Evolutionary conservation across 257 asterid genomes (phyloP).

Genomic region (Schizonepeta tenuifolia): DNA sequence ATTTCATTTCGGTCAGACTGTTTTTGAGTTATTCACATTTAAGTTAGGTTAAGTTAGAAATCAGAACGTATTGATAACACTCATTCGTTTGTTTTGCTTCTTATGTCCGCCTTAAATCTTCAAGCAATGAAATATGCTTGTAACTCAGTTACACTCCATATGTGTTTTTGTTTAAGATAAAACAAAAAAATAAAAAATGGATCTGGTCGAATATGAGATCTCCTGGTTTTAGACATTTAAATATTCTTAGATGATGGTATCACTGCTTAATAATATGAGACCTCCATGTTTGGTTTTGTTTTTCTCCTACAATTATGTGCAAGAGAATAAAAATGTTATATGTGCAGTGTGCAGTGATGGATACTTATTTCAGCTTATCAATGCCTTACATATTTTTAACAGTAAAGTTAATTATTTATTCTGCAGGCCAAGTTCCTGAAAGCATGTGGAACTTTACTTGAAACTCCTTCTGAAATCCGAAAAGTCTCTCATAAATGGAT

Average conservation of each 20-base stretch:
- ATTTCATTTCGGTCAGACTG: not conserved
- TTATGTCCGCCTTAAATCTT: not conserved
- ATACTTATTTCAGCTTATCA: not conserved
- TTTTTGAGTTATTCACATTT: not conserved
- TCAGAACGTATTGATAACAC: not conserved
- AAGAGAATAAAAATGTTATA: not conserved
- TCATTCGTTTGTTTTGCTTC: constrained; percentile 9
- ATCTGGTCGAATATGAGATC: not conserved
- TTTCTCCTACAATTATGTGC: not conserved
- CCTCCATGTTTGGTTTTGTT: not conserved
- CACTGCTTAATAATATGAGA: not conserved
- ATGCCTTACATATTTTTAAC: not conserved
- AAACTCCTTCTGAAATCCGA: constrained; percentile 78
- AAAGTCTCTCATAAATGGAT: constrained; percentile 44
- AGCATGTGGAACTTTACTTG: constrained; percentile 84
- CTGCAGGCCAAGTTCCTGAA: constrained; percentile 80
- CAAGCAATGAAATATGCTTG: constrained; percentile 14
- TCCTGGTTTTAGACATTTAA: not conserved
- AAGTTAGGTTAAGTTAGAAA: not conserved
- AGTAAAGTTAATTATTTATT: constrained; percentile 23
- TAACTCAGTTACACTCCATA: not conserved
- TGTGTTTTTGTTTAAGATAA: constrained; percentile 3
- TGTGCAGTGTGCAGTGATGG: not conserved
- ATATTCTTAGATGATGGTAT: not conserved
- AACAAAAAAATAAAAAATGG: not conserved